phyloP scores from a whole-genome alignment of 306 rosid species.

The Gynostemma pentaphyllum region DNA sequence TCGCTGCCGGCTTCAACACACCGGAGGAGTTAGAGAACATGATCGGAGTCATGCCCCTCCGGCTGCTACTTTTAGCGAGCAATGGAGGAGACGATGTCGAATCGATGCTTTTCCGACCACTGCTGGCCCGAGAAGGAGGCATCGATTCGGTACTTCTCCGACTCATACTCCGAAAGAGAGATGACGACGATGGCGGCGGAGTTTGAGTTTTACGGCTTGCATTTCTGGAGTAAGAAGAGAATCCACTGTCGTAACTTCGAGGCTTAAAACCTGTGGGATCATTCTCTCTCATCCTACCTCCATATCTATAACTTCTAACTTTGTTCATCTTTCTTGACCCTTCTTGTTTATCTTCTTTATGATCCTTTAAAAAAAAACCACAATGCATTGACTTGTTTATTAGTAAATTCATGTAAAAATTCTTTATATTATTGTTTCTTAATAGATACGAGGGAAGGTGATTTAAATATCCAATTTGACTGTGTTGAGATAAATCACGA shows the following conservation, averaged over 20 bases:
- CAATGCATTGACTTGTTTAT: not conserved
- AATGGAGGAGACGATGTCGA: slow-evolving; percentile 3
- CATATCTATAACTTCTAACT: slow-evolving; percentile 15
- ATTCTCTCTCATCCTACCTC: slow-evolving; percentile 10
- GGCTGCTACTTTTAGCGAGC: slow-evolving; percentile 11
- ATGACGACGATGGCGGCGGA: not conserved
- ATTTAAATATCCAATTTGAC: too few relatives aligned
- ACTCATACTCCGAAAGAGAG: slow-evolving; percentile 10
- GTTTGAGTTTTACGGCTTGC: slow-evolving; percentile 12
- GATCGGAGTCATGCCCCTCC: slow-evolving; percentile 28
- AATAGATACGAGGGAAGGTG: too few relatives aligned
- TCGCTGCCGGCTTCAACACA: slow-evolving; percentile 45
- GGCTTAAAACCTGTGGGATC: slow-evolving; percentile 6
- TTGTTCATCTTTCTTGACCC: slow-evolving; percentile 13
- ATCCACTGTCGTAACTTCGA: slow-evolving; percentile 16
- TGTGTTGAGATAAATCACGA: too few relatives aligned
- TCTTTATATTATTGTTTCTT: not conserved
- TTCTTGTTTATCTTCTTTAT: not conserved
- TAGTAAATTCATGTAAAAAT: not conserved
- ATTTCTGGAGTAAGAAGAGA: slow-evolving; percentile 8
- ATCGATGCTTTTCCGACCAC: slow-evolving; percentile 10
- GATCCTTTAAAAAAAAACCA: not conserved
- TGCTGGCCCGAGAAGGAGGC: slow-evolving; percentile 3
- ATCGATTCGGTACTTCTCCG: not conserved
- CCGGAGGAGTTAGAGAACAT: slow-evolving; percentile 84